Evolutionary conservation across 108 stramenopile genomes (phyloP), one percentile per base, ranked within the genome.

Genomic region (Skeletonema menzelii): DNA sequence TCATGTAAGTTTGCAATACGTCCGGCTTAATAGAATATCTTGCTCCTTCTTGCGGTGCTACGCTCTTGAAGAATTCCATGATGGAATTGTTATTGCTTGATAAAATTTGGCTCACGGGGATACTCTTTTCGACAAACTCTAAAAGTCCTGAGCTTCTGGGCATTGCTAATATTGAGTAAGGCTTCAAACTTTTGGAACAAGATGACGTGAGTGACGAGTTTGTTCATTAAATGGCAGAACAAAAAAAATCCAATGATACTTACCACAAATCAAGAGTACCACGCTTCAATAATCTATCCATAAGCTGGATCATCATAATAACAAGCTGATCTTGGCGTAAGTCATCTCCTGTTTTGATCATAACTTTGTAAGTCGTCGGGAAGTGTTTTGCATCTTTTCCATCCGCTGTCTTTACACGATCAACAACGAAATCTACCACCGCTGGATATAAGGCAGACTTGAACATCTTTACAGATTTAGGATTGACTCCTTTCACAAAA

Each of bases 271-370:
- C 97, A 31, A 99, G 87, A 46, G 97, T 95, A 28, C 94, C 97
- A 22, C 93, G 88, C 71, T 99, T 98, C 65, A 99, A 79, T 8
- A 98, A 72, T 5, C 92, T 69, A 84, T 99, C 99, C 97, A 99
- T 98, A 42, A 99, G 86, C 53, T 96, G 88, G 47, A 99, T 93
- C 93, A 99, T 89, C 86, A 97, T 95, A 34, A 98, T 95, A 32
- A 95, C 92, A 7, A 99, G 93, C 74, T 99, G 98, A 81, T 99
- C 99, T 79, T 99, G 99, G 1, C 99, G 85, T 42, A 99, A 76
- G 73, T 99, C 99, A 81, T 99, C 99, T 20, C 99, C 99, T 37
- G 93, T 94, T 85, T 99, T 99, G 73, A 99, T 91, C 67, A 99
- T 96, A 4, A 97, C 96, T 59, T 91, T 86, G 83, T 92, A 95